Conservation (phyloP, 371 early-diverging fungal species). For the Mortierella sp. region DNA sequence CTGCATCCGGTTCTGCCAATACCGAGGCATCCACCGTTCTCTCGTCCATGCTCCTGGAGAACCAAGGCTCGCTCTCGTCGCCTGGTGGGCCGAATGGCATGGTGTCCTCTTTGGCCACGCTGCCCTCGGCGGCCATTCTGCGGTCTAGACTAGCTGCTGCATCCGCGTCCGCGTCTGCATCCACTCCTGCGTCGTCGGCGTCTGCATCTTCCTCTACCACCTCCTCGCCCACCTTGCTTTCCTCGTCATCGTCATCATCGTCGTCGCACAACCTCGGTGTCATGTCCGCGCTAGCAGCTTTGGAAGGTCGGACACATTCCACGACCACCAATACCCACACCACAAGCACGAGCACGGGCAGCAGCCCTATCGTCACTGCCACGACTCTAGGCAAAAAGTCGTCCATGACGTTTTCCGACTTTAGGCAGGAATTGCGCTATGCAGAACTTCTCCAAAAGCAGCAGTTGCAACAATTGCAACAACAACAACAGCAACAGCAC, state of each 20-base stretch:
- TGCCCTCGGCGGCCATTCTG: slow-evolving; percentile 8
- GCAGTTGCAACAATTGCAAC: slow-evolving; percentile 5
- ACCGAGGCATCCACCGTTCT: slow-evolving; percentile 27
- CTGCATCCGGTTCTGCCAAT: neutral
- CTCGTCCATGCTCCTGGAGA: slow-evolving; percentile 42
- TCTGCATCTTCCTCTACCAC: slow-evolving; percentile 6
- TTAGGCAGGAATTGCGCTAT: neutral
- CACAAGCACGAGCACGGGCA: too few relatives aligned
- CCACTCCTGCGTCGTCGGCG: too few relatives aligned
- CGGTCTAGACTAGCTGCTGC: slow-evolving; percentile 14
- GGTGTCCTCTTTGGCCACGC: neutral
- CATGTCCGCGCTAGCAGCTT: slow-evolving; percentile 3
- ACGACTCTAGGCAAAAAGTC: too few relatives aligned
- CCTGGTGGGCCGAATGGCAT: neutral
- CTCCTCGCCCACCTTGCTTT: neutral
- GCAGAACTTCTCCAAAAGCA: neutral
- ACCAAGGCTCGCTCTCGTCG: slow-evolving; percentile 23
- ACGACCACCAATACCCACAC: neutral
- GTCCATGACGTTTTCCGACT: neutral
- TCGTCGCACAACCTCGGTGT: slow-evolving; percentile 9
- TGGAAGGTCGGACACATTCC: slow-evolving; percentile 12
- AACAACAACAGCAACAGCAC: slow-evolving; percentile 3
- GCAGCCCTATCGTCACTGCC: too few relatives aligned
- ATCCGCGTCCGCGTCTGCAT: slow-evolving; percentile 2
- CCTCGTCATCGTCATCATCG: neutral